Percentiles rank a stretch among this genome's conserved stretches.
Conservation (phyloP, 1,284 basidiomycete genomes). For the Sphagnurus paluster region DNA sequence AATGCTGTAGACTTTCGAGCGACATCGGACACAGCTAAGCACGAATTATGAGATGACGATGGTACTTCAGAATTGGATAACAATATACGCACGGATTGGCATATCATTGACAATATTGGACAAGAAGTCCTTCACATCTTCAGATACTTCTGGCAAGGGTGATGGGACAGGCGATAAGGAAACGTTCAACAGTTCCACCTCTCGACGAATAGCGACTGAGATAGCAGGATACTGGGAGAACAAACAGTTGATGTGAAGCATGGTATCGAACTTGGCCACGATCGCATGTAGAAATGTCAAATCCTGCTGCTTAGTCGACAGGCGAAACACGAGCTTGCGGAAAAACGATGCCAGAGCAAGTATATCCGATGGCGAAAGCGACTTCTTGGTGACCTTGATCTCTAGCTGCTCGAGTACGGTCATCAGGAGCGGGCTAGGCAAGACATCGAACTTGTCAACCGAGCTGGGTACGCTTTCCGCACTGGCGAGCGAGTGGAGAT, state of each 20-base stretch:
- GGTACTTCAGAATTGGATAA: no score
- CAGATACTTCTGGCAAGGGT: not conserved
- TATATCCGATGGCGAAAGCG: conserved; percentile 58
- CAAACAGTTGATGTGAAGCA: conserved; percentile 26
- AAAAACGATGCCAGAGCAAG: conserved; percentile 65
- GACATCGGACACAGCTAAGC: conserved; percentile 38
- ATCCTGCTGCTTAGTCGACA: conserved; percentile 56
- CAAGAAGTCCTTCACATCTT: conserved; percentile 40
- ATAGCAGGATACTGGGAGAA: conserved; percentile 39
- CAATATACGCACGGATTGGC: conserved; percentile 42
- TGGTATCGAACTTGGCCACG: conserved; percentile 36
- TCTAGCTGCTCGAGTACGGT: conserved; percentile 75
- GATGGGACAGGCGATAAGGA: conserved; percentile 30
- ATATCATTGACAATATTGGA: conserved; percentile 39
- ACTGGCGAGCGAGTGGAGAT: conserved; percentile 38
- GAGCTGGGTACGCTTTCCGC: conserved; percentile 33
- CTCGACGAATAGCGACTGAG: conserved; percentile 44
- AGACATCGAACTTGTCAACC: conserved; percentile 27
- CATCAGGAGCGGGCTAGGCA: conserved; percentile 74
- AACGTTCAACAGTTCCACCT: conserved; percentile 39
- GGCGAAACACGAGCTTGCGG: conserved; percentile 56
- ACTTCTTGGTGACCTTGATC: conserved; percentile 56
- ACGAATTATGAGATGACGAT: no score
- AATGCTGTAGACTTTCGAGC: conserved; percentile 41
- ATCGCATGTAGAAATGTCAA: conserved; percentile 36